These are phyloP conservation scores for Suhomyces bokatorum DNA, from an alignment of 1,139 yeast genomes.

Conservation along the genomic window DNA sequence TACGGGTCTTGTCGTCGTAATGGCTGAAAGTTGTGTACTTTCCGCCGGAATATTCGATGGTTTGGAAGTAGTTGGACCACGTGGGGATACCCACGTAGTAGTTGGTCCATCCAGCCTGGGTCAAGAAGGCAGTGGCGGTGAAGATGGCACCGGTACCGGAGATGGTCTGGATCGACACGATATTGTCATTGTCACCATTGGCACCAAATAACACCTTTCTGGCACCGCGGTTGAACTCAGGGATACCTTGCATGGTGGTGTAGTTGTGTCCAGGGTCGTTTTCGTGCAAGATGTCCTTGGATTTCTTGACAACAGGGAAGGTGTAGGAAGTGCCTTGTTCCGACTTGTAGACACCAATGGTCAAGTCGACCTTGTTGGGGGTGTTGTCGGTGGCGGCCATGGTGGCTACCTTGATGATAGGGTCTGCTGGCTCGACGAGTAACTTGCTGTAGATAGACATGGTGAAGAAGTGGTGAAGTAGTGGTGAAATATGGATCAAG, in stretches of 20 bases:
- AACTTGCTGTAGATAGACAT: slow-evolving; percentile 29
- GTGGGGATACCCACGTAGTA: slow-evolving; percentile 42
- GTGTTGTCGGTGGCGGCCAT: slow-evolving; percentile 29
- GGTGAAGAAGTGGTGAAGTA: background rate
- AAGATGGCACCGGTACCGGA: slow-evolving; percentile 49
- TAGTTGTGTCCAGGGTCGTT: slow-evolving; percentile 48
- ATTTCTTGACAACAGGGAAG: slow-evolving; percentile 40
- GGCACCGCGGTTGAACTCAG: slow-evolving; percentile 40
- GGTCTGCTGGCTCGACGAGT: slow-evolving; percentile 34
- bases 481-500: background rate
- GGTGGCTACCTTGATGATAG: slow-evolving; percentile 36
- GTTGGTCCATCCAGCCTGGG: slow-evolving; percentile 28
- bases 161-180: slow-evolving; percentile 43
- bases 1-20: slow-evolving; percentile 30
- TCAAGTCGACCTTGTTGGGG: slow-evolving; percentile 39
- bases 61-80: slow-evolving; percentile 44
- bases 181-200: slow-evolving; percentile 24
- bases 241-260: slow-evolving; percentile 45
- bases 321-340: slow-evolving; percentile 38
- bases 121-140: slow-evolving; percentile 36
- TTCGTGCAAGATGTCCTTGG: slow-evolving; percentile 32
- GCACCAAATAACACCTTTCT: slow-evolving; percentile 38
- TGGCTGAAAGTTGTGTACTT: slow-evolving; percentile 30
- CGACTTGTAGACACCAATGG: slow-evolving; percentile 47
- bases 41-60: slow-evolving; percentile 37